Evolutionary conservation across 495 filamentous ascomycete genomes (phyloP).

Genomic region (Talaromyces stipitatus): DNA sequence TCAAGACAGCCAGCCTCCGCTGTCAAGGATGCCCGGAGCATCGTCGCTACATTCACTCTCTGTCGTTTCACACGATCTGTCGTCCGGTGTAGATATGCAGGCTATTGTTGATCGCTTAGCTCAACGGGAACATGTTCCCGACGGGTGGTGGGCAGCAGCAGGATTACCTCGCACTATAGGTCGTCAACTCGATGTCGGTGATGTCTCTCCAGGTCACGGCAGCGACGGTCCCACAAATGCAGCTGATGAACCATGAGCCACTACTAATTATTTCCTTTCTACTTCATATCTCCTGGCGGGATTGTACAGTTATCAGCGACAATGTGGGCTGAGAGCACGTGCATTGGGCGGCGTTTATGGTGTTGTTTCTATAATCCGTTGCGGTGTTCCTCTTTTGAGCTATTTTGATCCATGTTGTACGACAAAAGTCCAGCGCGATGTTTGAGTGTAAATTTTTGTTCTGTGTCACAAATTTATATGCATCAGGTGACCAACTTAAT

Average conservation of each 20-base stretch:
- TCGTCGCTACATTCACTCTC: slow-evolving; percentile 22
- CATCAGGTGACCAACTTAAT: not conserved
- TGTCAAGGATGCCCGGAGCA: slow-evolving; percentile 10
- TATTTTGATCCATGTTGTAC: not conserved
- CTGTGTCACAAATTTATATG: not conserved
- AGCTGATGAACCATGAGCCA: slow-evolving; percentile 1
- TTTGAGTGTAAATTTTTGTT: not conserved
- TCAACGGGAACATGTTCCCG: slow-evolving; percentile 61
- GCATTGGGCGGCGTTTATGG: not conserved
- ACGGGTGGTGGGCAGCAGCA: slow-evolving; percentile 69
- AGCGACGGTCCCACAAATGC: not conserved
- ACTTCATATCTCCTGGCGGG: slow-evolving; percentile 4
- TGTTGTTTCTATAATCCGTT: not conserved
- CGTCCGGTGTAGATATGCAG: slow-evolving; percentile 47
- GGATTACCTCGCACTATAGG: slow-evolving; percentile 53
- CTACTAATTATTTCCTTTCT: slow-evolving; percentile 6
- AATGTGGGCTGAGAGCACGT: not conserved
- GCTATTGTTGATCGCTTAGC: slow-evolving; percentile 58
- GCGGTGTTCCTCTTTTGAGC: not conserved
- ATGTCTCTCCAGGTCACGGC: slow-evolving; percentile 9
- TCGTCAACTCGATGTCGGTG: slow-evolving; percentile 19
- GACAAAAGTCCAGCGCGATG: not conserved
- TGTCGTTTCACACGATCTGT: slow-evolving; percentile 19
- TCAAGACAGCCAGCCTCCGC: slow-evolving; percentile 31
- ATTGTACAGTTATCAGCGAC: slow-evolving; percentile 1